Evolutionary conservation across 331 rosid genomes (phyloP).

Genomic region (Acacia concinna): DNA sequence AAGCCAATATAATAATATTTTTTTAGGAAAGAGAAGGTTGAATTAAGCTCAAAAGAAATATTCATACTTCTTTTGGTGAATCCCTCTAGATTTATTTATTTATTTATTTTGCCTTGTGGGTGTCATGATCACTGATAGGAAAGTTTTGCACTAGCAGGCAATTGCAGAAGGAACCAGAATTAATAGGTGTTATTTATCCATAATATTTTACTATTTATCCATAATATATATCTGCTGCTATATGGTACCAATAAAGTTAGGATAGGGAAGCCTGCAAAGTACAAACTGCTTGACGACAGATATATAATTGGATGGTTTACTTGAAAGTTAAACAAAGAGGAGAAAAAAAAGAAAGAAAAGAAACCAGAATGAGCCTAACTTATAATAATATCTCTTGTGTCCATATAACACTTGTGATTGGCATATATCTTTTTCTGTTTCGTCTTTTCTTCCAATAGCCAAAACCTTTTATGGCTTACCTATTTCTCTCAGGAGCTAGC

Average conservation of each 20-base stretch:
- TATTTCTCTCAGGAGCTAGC: background rate
- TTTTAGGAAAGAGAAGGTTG: background rate
- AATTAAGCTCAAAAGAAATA: background rate
- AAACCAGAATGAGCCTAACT: background rate
- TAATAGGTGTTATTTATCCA: background rate
- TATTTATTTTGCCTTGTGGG: conserved; percentile 41
- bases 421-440: background rate
- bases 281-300: background rate
- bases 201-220: background rate
- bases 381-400: background rate
- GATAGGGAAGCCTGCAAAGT: background rate
- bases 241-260: background rate
- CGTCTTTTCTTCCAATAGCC: background rate
- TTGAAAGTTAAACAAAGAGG: conserved; percentile 9
- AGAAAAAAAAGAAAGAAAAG: background rate
- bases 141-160: conserved; percentile 18
- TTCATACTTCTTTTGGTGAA: conserved; percentile 34
- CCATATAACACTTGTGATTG: background rate
- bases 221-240: background rate
- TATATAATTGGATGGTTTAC: background rate
- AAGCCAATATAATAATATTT: background rate
- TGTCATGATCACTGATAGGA: conserved; percentile 46
- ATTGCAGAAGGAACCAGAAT: conserved; percentile 20
- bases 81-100: conserved; percentile 42
- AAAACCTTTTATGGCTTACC: background rate